These are phyloP conservation scores for Arachis hypogaea DNA, from an alignment of 306 rosid species.

Conservation along the genomic window DNA sequence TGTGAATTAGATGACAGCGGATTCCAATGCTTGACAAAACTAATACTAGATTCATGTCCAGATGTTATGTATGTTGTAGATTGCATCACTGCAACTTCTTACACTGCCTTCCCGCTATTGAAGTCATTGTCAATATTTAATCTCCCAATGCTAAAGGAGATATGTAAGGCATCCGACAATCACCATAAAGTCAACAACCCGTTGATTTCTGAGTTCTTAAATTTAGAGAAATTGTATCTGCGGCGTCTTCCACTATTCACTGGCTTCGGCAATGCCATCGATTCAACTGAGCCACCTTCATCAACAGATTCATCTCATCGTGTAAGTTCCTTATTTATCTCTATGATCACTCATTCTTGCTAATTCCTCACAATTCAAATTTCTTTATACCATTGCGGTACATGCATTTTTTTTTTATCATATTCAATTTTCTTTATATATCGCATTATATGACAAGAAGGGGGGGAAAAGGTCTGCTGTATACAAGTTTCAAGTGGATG, in stretches of 20 bases:
- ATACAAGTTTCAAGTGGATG: too few species aligned
- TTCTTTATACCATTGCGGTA: neutral
- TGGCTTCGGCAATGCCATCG: neutral
- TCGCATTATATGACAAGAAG: too few species aligned
- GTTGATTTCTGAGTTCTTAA: neutral
- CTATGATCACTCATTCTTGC: neutral
- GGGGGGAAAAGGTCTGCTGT: too few species aligned
- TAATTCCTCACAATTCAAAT: too few species aligned
- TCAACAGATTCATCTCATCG: neutral
- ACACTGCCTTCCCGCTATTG: slow-evolving; percentile 7
- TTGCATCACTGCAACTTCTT: neutral
- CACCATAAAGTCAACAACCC: neutral
- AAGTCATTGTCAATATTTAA: neutral
- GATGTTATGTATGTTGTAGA: slow-evolving; percentile 25
- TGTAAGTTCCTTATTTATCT: neutral
- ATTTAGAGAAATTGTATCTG: neutral
- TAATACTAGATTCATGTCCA: neutral
- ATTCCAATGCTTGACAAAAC: slow-evolving; percentile 20
- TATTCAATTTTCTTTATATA: too few species aligned
- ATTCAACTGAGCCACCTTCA: neutral
- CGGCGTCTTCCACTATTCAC: neutral
- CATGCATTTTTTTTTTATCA: too few species aligned
- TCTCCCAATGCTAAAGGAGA: slow-evolving; percentile 4
- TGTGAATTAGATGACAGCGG: neutral
- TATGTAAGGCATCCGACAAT: neutral